phyloP scores from a whole-genome alignment of 2,329 filamentous ascomycete genomes.

The Penicillium sp. region DNA sequence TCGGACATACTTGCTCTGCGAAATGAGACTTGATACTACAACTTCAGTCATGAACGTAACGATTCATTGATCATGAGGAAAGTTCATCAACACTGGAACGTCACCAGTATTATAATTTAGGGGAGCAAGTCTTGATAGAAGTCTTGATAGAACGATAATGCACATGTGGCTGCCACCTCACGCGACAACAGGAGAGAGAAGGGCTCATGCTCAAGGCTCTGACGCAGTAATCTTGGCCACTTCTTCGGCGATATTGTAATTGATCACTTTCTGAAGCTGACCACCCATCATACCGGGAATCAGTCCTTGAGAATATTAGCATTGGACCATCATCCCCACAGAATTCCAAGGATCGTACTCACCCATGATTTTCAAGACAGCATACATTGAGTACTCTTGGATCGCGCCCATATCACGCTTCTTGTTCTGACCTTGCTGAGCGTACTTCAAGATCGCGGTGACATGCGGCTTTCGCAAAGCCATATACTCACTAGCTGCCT shows the following conservation, averaged over 20 bases:
- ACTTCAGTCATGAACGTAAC: not conserved
- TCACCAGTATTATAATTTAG: not conserved
- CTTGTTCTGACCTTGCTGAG: constrained; percentile 35
- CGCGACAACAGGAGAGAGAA: not conserved
- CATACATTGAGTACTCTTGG: constrained; percentile 44
- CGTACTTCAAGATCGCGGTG: constrained; percentile 34
- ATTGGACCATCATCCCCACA: not conserved
- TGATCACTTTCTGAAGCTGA: constrained; percentile 9
- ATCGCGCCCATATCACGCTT: constrained; percentile 40
- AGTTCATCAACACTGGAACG: not conserved
- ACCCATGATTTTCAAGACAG: constrained; percentile 40
- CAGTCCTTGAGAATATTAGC: constrained; percentile 22
- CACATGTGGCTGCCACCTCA: not conserved
- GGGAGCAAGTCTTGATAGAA: not conserved
- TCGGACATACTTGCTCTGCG: constrained; percentile 59
- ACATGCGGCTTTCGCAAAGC: constrained; percentile 40
- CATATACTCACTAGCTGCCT: constrained; percentile 37
- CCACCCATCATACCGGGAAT: constrained; percentile 25
- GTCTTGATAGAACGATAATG: not conserved
- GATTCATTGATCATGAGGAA: not conserved
- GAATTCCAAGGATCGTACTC: constrained; percentile 10
- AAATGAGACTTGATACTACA: constrained; percentile 13
- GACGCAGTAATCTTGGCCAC: constrained; percentile 7
- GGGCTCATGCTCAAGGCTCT: not conserved
- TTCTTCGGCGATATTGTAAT: constrained; percentile 22